phyloP scores from a whole-genome alignment of 495 filamentous ascomycete species.

The Eremomyces bilateralis region DNA sequence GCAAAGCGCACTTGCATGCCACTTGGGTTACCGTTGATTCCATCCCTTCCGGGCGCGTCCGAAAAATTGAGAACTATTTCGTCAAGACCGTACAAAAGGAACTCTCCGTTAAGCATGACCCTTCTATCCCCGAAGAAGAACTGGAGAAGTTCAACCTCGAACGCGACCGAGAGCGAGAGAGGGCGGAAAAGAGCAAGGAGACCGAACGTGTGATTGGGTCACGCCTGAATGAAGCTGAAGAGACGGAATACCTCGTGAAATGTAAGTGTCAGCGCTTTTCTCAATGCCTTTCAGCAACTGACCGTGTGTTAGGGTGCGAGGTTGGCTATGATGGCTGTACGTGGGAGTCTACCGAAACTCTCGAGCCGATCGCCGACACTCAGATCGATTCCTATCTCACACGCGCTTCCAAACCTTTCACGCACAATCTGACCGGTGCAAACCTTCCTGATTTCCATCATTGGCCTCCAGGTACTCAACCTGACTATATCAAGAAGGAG shows the following conservation, averaged over 20 bases:
- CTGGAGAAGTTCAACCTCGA: conserved; percentile 81
- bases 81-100: conserved; percentile 58
- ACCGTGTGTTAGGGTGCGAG: conserved; percentile 33
- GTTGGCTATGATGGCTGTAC: conserved; percentile 81
- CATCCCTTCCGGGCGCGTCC: conserved; percentile 31
- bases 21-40: conserved; percentile 72
- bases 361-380: conserved; percentile 59
- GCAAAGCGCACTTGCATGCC: conserved; percentile 79
- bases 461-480: conserved; percentile 59
- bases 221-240: conserved; percentile 53
- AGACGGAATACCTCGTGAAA: conserved; percentile 71
- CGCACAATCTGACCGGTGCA: conserved; percentile 52
- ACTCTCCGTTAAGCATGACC: conserved; percentile 42
- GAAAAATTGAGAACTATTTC: conserved; percentile 82
- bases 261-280: conserved; percentile 31
- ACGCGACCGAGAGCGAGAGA: conserved; percentile 64
- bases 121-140: conserved; percentile 60
- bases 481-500: conserved; percentile 64
- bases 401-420: conserved; percentile 49
- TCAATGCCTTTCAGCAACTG: conserved; percentile 7
- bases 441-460: conserved; percentile 49
- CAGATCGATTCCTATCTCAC: conserved; percentile 83
- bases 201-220: conserved; percentile 81
- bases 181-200: conserved; percentile 62
- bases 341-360: conserved; percentile 78